Evolutionary conservation across 192 early-diverging fungal genomes (phyloP), one percentile per base, ranked within the genome.

Genomic region (Spinellus fusiger): DNA sequence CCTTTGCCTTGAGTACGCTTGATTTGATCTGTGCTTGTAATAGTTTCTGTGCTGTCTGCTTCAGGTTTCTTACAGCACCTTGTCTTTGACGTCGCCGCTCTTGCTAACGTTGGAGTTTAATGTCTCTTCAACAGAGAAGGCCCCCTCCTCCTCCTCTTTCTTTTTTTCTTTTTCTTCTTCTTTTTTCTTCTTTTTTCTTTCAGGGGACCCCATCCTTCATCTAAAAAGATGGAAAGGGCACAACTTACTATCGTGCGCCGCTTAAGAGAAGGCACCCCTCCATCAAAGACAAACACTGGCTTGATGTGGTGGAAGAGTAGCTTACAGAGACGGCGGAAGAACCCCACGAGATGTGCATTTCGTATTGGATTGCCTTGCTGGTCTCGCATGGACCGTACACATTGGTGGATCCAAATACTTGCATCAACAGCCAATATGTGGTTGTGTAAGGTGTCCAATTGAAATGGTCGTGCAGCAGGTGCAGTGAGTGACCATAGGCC

Each of bases 231-330:
- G 23, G 26, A 55, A 35, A 13, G 31, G 5, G 7, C 29, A 29
- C 28, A 26, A 76, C 83, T 61, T 76, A 80, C 85, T 35, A 89
- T 79, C 0, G 89, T 93, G 7, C 56, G 31, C 10, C 86, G 75
- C 71, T 99, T 99, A 44, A 99, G 73, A 32, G 82, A 76, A 3
- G 97, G 97, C 0, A 88, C 83, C 2, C 79, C 87, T 8, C 97
- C 97, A 70, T 99, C 97, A 82, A 95, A 99, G 4, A 99, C 94
- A 84, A 98, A 98, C 9, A 99, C 87, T 9, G 97, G 97, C 46
- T 78, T 82, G 28, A 99, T 87, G 20, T 89, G 89, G 63, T 83
- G 89, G 69, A 86, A 93, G 18, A 99, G 70, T 2, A 99, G 80
- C 74, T 98, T 98, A 69, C 92, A 95, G 29, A 98, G 88, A 29